Conservation (phyloP, 371 early-diverging fungal species). For the Saksenaea oblongispora region DNA sequence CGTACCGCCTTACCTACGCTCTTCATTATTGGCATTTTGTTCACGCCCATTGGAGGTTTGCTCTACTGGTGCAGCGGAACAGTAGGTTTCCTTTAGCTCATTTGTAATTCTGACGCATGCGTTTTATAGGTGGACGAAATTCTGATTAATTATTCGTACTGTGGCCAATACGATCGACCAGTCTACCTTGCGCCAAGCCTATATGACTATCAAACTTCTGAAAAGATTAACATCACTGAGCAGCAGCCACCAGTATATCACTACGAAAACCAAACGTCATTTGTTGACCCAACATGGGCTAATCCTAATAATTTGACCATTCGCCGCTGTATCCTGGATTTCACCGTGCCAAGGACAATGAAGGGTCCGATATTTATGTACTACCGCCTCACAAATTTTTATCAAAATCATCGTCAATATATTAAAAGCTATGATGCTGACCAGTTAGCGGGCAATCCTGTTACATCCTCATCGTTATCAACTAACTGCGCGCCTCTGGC, state of each 20-base stretch:
- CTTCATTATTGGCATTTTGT: constrained; percentile 87
- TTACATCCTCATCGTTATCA: constrained; percentile 8
- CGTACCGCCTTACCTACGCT: constrained; percentile 91
- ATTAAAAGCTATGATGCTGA: constrained; percentile 85
- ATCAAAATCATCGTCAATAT: constrained; percentile 97
- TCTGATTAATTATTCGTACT: constrained; percentile 89
- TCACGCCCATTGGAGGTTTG: constrained; percentile 89
- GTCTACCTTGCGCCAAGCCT: constrained; percentile 31
- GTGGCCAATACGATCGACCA: constrained; percentile 46
- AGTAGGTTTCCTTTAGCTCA: constrained; percentile 7
- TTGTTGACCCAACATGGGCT: constrained; percentile 31
- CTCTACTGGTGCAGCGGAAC: constrained; percentile 58
- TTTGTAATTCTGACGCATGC: not conserved
- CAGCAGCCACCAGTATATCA: constrained; percentile 40
- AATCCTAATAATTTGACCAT: constrained; percentile 48
- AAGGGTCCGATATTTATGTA: constrained; percentile 87
- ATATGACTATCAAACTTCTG: constrained; percentile 21
- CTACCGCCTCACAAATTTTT: constrained; percentile 95
- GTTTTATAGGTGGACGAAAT: constrained; percentile 69
- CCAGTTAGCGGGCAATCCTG: constrained; percentile 77
- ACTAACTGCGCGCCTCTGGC: constrained; percentile 59
- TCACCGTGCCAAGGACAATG: constrained; percentile 70
- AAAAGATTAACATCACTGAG: constrained; percentile 4
- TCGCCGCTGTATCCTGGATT: constrained; percentile 73
- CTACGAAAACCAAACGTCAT: constrained; percentile 24